A percentile compares a stretch with the other conserved stretches of the same genome.
phyloP scores from a whole-genome alignment of 768 basidiomycete species.

The Tephrocybe sp. region DNA sequence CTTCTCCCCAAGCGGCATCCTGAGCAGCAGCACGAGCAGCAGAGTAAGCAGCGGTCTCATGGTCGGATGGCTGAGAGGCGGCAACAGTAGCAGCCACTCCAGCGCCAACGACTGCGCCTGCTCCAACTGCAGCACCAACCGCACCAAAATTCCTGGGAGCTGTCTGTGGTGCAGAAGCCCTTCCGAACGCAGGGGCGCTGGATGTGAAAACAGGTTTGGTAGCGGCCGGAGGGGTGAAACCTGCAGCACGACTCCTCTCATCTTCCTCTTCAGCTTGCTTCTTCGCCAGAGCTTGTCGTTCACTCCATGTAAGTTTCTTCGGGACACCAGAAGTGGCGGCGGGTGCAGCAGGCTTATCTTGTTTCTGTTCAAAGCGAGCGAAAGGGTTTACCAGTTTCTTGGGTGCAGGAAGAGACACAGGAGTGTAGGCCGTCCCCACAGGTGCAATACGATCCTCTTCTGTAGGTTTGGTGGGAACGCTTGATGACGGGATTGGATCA shows the following conservation, averaged over 20 bases:
- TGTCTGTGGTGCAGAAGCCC: constrained; percentile 34
- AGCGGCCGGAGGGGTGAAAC: constrained; percentile 36
- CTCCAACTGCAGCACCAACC: constrained; percentile 28
- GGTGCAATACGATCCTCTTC: constrained; percentile 84
- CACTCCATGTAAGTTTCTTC: constrained; percentile 91
- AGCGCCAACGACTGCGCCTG: constrained; percentile 35
- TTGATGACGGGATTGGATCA: constrained; percentile 42
- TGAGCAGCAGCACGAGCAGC: constrained; percentile 28
- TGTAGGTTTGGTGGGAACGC: constrained; percentile 58
- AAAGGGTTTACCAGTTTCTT: constrained; percentile 88
- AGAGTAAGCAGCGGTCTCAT: constrained; percentile 16
- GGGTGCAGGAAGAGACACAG: constrained; percentile 80
- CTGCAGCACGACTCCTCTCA: constrained; percentile 55
- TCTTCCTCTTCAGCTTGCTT: constrained; percentile 82
- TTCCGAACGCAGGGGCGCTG: constrained; percentile 46
- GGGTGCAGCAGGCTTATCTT: constrained; percentile 29
- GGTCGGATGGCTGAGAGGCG: constrained; percentile 23
- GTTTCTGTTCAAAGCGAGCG: constrained; percentile 53
- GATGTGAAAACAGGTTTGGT: constrained; percentile 39
- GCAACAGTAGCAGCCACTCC: constrained; percentile 31
- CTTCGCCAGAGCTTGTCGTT: constrained; percentile 90
- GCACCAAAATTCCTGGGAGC: constrained; percentile 45
- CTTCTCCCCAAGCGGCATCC: constrained; percentile 29
- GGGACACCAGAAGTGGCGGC: constrained; percentile 34
- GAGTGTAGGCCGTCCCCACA: constrained; percentile 85